Evolutionary conservation across 345 rosid genomes (phyloP).

Genomic region (Ceriops tagal): DNA sequence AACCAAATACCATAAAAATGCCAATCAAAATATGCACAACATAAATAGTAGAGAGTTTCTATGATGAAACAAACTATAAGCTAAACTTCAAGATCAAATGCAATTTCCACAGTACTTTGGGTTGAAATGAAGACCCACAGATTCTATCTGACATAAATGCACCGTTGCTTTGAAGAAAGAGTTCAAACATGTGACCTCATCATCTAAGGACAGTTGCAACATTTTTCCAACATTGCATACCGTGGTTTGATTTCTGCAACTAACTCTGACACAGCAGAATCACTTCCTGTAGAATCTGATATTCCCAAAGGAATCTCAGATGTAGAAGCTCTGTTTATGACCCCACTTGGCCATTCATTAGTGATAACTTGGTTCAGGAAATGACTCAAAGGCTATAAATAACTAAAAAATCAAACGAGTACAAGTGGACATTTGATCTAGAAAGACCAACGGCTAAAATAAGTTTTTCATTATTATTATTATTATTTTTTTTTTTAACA

Average conservation of each 20-base stretch:
- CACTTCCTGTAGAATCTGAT: constrained; percentile 53
- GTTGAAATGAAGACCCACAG: too few species aligned
- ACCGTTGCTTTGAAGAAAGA: too few species aligned
- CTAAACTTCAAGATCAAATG: too few species aligned
- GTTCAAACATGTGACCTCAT: not conserved
- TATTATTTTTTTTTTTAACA: not conserved
- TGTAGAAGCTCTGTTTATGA: constrained; percentile 49
- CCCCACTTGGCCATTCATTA: constrained; percentile 93
- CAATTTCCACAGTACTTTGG: too few species aligned
- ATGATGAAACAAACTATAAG: too few species aligned
- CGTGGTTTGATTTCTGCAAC: constrained; percentile 89
- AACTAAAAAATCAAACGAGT: not conserved
- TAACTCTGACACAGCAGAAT: constrained; percentile 58
- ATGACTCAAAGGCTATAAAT: constrained; percentile 7
- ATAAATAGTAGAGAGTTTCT: too few species aligned
- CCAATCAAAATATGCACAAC: too few species aligned
- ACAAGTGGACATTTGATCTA: not conserved
- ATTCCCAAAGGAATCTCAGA: constrained; percentile 51
- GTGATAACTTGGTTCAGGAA: constrained; percentile 54
- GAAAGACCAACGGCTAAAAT: not conserved
- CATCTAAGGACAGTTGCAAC: not conserved
- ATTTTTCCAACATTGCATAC: constrained; percentile 36
- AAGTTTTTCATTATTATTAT: not conserved
- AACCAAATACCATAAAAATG: too few species aligned
- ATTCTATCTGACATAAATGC: too few species aligned